phyloP scores from a whole-genome alignment of 768 basidiomycete species.

The Mycena rosella region DNA sequence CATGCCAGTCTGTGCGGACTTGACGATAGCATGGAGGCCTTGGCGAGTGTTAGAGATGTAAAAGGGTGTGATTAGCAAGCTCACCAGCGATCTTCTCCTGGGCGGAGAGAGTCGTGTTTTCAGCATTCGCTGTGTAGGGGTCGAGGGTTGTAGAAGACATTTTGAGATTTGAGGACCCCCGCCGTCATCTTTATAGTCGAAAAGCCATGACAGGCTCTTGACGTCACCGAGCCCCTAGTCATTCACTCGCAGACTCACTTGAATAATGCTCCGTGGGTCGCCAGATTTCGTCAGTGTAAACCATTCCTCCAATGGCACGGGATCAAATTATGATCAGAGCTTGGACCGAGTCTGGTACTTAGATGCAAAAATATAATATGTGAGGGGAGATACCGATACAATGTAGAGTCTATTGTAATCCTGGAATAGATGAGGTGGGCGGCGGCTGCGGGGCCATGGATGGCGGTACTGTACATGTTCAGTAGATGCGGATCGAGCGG shows the following conservation, averaged over 20 bases:
- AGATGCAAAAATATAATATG: constrained; percentile 41
- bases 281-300: no score
- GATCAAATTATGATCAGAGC: no score
- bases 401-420: constrained; percentile 62
- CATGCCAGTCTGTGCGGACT: constrained; percentile 77
- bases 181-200: constrained; percentile 1
- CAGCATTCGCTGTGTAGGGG: constrained; percentile 77
- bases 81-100: constrained; percentile 78
- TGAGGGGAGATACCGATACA: constrained; percentile 39
- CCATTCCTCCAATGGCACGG: no score
- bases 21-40: constrained; percentile 77
- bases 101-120: constrained; percentile 66
- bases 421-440: constrained; percentile 53
- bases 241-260: no score
- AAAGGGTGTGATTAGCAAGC: neutral
- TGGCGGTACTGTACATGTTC: constrained; percentile 60
- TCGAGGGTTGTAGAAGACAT: constrained; percentile 62
- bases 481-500: no score
- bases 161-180: constrained; percentile 9
- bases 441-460: constrained; percentile 65
- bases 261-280: no score
- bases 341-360: no score
- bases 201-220: neutral
- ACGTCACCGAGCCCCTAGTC: constrained; percentile 14
- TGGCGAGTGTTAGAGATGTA: neutral